Base-by-base conservation (phyloP, 1,139 yeast genomes). In the Arxiozyma slooffiae region DNA sequence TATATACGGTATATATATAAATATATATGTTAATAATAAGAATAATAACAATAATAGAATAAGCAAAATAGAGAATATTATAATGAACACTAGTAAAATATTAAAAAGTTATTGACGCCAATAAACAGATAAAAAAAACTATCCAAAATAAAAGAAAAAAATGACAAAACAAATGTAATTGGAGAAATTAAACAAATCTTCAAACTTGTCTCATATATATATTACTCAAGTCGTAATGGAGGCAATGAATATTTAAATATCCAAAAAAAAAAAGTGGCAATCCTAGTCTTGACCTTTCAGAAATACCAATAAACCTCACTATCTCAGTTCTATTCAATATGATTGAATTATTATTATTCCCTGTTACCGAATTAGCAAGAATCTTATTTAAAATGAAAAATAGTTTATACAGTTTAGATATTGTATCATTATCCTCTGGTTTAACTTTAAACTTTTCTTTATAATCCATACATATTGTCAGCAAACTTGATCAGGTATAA, bases 381-480 rank as follows among this genome's bases (percentile, higher is more conserved):
- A 70, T 68, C n/a, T 69, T 65, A 57, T 78, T 81, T 24, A 77
- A 48, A 4, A 68, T 67, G 56, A 72, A 76, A 40, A 75, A 63
- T 47, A 76, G 68, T 30, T 62, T 64, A 56, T 77, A 75, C 37
- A 74, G 64, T 44, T 64, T 66, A 1, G 66, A 53, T 9, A 65
- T 47, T 0, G 64, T 57, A 9, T 48, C 49, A 21, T 45, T 51
- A 20, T 60, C 63, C 7, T 50, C 50, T 9, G 56, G 51, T 16
- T 54, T 50, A 11, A 73, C 47, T 1, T 64, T 60, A 53, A 77
- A 80, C 60, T 76, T 78, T 26, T 67, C 71, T 24, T 79, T 52
- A 57, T 77, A 84, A 56, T 84, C 92, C 47, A 81, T 79, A 48
- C n/a, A 83, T 63, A 56, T 83, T 90, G 44, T 84, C 86, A 52